Conservation (phyloP, 2,329 filamentous ascomycete genomes). For the Metarhizium robertsii region DNA sequence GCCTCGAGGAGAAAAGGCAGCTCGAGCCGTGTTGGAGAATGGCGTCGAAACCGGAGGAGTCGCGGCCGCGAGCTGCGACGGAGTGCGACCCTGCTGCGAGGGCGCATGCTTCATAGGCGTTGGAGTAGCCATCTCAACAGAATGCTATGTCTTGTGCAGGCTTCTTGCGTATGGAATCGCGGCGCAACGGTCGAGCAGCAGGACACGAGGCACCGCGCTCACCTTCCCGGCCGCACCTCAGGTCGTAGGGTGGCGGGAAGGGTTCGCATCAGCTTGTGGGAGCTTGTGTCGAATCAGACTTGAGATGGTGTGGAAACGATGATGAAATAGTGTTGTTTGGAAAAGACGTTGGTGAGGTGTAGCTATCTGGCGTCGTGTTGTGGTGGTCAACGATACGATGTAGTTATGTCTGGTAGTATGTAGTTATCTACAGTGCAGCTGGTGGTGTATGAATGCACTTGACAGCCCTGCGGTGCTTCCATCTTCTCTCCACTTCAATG, state of each 20-base stretch:
- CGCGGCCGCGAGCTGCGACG: slow-evolving; percentile 44
- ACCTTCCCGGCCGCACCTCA: background rate
- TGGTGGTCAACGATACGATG: no score
- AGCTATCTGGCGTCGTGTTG: no score
- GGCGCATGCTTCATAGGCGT: slow-evolving; percentile 38
- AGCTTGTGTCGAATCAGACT: background rate
- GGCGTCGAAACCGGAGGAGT: slow-evolving; percentile 60
- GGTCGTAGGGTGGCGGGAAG: background rate
- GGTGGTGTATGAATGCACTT: no score
- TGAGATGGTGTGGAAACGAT: background rate
- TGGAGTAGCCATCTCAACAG: slow-evolving; percentile 35
- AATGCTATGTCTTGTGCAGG: background rate
- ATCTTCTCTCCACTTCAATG: no score
- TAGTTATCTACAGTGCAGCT: no score
- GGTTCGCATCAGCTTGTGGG: background rate
- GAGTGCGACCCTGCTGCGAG: slow-evolving; percentile 33
- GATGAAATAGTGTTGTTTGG: no score
- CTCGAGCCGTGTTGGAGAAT: slow-evolving; percentile 48
- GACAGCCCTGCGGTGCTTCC: no score
- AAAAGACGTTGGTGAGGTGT: no score
- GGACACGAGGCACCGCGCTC: background rate
- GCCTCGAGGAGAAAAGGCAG: slow-evolving; percentile 50
- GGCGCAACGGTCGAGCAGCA: background rate
- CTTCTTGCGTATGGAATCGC: background rate
- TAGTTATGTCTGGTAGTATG: no score